phyloP scores from a whole-genome alignment of 1,139 yeast species.

The Nakaseomyces uthaithaninus region DNA sequence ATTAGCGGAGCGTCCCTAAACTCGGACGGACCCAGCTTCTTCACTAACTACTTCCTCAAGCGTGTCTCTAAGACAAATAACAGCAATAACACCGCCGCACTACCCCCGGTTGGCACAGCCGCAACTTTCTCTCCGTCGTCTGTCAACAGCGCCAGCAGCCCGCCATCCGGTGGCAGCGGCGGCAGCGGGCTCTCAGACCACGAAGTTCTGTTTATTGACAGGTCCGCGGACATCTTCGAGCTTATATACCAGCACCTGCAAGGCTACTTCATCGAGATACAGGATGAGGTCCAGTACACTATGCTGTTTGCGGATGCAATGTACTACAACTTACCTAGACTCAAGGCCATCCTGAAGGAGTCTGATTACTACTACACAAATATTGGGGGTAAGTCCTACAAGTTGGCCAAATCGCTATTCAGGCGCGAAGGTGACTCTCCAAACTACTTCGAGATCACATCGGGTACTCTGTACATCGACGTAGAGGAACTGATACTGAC shows the following conservation, averaged over 20 bases:
- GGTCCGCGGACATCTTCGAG: constrained; percentile 66
- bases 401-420: constrained; percentile 49
- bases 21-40: constrained; percentile 57
- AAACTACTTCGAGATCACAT: constrained; percentile 63
- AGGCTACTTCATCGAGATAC: constrained; percentile 59
- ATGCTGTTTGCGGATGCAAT: constrained; percentile 64
- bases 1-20: constrained; percentile 77
- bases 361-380: constrained; percentile 50
- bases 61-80: not conserved
- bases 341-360: constrained; percentile 43
- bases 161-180: constrained; percentile 5
- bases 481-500: constrained; percentile 36
- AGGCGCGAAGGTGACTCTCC: constrained; percentile 59
- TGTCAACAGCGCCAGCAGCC: constrained; percentile 5
- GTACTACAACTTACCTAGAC: constrained; percentile 57
- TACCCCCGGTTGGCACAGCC: not conserved
- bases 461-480: constrained; percentile 44
- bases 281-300: constrained; percentile 51
- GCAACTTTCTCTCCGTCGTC: constrained; percentile 3
- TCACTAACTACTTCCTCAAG: constrained; percentile 39
- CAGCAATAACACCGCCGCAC: not conserved
- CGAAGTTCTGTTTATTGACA: constrained; percentile 54
- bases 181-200: constrained; percentile 28
- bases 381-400: constrained; percentile 55
- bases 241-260: constrained; percentile 64